A percentile compares a stretch with the other conserved stretches of the same genome.
Evolutionary conservation across 805 yeast species (phyloP).

Genomic region (Gaillardinia entomophila): DNA sequence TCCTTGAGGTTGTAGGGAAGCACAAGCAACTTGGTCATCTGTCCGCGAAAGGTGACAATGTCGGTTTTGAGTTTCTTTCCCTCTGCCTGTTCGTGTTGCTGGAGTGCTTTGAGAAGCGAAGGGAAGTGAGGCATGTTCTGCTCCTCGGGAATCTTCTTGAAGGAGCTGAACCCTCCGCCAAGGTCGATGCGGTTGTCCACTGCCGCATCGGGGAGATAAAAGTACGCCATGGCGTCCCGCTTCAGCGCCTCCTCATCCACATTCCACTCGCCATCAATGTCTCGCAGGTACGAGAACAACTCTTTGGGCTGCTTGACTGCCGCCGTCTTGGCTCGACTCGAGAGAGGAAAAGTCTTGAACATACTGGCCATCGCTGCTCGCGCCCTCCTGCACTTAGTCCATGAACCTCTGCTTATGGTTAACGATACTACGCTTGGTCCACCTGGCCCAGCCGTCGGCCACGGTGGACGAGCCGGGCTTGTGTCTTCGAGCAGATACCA

Average conservation of each 20-base stretch:
- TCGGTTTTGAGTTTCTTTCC: slow-evolving; percentile 51
- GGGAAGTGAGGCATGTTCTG: slow-evolving; percentile 51
- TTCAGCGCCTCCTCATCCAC: slow-evolving; percentile 41
- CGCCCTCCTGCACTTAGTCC: not conserved
- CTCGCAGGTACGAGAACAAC: slow-evolving; percentile 59
- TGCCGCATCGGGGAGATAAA: slow-evolving; percentile 71
- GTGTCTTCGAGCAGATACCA: no score
- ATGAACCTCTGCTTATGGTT: no score
- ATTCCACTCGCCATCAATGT: slow-evolving; percentile 40
- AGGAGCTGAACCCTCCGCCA: slow-evolving; percentile 56
- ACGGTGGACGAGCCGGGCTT: no score
- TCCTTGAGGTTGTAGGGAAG: slow-evolving; percentile 58
- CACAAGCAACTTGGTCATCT: slow-evolving; percentile 67
- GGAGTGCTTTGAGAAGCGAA: slow-evolving; percentile 52
- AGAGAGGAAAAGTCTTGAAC: slow-evolving; percentile 34
- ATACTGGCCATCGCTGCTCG: slow-evolving; percentile 7
- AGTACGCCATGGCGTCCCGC: slow-evolving; percentile 55
- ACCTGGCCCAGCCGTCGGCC: no score
- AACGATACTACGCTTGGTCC: no score
- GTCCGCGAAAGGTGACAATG: slow-evolving; percentile 79
- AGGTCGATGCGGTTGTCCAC: slow-evolving; percentile 59
- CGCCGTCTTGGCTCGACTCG: slow-evolving; percentile 53
- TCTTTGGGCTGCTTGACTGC: slow-evolving; percentile 85
- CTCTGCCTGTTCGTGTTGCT: slow-evolving; percentile 46
- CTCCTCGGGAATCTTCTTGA: slow-evolving; percentile 49